Evolutionary conservation across 2,329 filamentous ascomycete species (phyloP).

Genomic region (Cladosporium sp.): DNA sequence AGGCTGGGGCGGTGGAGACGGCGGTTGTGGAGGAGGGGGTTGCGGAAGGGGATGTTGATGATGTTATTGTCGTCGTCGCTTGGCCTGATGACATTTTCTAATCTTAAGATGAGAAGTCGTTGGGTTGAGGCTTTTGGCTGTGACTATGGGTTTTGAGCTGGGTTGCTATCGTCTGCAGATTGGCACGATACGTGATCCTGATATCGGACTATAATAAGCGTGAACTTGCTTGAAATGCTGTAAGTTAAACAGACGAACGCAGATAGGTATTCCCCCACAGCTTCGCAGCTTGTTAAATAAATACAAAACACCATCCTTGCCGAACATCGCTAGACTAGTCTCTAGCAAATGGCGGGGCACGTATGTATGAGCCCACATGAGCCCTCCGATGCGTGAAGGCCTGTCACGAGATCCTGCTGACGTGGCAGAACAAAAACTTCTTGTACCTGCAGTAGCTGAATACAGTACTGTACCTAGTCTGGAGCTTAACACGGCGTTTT

Average conservation of each 20-base stretch:
- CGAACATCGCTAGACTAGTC: slow-evolving; percentile 10
- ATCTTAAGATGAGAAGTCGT: background rate
- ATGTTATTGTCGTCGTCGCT: slow-evolving; percentile 22
- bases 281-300: background rate
- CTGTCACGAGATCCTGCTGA: slow-evolving; percentile 21
- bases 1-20: background rate
- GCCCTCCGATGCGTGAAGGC: background rate
- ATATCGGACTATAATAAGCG: too few relatives aligned
- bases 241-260: too few relatives aligned
- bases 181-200: background rate
- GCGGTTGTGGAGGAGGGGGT: slow-evolving; percentile 6
- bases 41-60: slow-evolving; percentile 20
- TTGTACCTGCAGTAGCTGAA: slow-evolving; percentile 24
- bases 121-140: too few relatives aligned
- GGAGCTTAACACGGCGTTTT: background rate
- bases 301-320: background rate
- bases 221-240: background rate
- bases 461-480: background rate
- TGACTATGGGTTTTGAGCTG: background rate
- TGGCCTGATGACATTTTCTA: slow-evolving; percentile 5
- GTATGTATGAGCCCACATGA: slow-evolving; percentile 5
- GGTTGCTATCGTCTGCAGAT: background rate
- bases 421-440: slow-evolving; percentile 15
- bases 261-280: too few relatives aligned
- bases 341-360: slow-evolving; percentile 7